These are phyloP conservation scores for Mrakia frigida DNA, from an alignment of 768 basidiomycete species.

Conservation along the genomic window DNA sequence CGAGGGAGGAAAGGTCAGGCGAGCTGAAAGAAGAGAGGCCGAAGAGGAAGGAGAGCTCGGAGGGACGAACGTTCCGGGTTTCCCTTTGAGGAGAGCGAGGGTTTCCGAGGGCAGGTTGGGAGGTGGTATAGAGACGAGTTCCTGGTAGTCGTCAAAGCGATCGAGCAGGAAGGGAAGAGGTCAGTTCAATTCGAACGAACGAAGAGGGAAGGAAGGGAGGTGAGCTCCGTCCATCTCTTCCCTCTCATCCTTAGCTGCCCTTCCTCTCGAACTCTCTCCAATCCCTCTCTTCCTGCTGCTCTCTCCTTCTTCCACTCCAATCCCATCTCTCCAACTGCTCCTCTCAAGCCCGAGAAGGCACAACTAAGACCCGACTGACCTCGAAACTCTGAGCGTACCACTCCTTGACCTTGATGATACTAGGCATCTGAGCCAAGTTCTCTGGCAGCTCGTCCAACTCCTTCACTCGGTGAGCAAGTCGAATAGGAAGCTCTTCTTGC, in stretches of 20 bases:
- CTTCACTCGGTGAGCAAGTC: constrained; percentile 90
- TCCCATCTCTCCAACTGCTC: too few species aligned
- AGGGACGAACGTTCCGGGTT: constrained; percentile 38
- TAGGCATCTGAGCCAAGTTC: constrained; percentile 81
- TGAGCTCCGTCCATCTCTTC: too few species aligned
- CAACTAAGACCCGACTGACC: constrained; percentile 51
- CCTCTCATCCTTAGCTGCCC: too few species aligned
- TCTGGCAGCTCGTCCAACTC: constrained; percentile 93
- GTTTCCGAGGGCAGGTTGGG: constrained; percentile 65
- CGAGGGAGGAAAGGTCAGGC: background rate
- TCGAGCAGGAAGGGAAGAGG: background rate
- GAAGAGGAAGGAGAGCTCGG: constrained; percentile 26
- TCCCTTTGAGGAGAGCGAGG: constrained; percentile 52
- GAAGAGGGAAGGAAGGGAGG: too few species aligned
- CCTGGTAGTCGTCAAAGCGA: constrained; percentile 52
- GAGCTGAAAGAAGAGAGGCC: constrained; percentile 38
- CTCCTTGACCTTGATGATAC: constrained; percentile 85
- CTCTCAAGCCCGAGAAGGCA: too few species aligned
- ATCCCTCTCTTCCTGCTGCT: too few species aligned
- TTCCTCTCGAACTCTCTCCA: too few species aligned
- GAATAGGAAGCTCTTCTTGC: constrained; percentile 45
- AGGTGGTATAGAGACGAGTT: constrained; percentile 78
- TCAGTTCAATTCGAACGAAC: background rate
- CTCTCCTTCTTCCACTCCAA: too few species aligned
- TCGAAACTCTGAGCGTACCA: constrained; percentile 99